These are phyloP conservation scores for Fusarium coffeatum DNA, from an alignment of 2,329 filamentous ascomycete species.

Conservation along the genomic window DNA sequence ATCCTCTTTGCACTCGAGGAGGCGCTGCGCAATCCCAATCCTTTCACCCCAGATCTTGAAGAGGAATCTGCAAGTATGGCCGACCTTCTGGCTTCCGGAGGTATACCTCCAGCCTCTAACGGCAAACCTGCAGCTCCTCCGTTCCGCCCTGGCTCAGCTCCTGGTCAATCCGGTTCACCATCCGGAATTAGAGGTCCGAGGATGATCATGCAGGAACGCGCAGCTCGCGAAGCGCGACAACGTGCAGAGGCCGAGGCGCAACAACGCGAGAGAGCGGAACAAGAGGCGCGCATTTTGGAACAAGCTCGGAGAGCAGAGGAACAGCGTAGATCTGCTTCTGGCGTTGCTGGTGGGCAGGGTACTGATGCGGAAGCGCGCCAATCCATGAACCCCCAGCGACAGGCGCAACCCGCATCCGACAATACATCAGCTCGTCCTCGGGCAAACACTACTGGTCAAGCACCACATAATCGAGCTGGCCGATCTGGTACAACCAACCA, in stretches of 20 bases:
- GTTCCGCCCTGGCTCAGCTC: slow-evolving; percentile 60
- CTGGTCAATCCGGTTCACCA: slow-evolving; percentile 65
- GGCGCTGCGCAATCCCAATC: slow-evolving; percentile 82
- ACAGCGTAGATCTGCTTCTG: slow-evolving; percentile 65
- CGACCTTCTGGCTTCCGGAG: slow-evolving; percentile 74
- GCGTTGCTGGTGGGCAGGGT: slow-evolving; percentile 56
- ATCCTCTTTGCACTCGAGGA: slow-evolving; percentile 94
- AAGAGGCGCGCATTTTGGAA: slow-evolving; percentile 65
- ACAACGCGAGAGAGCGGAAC: slow-evolving; percentile 68
- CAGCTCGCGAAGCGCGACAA: slow-evolving; percentile 78
- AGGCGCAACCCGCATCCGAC: slow-evolving; percentile 46
- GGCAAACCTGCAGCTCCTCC: slow-evolving; percentile 62
- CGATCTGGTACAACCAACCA: slow-evolving; percentile 33
- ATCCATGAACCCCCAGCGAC: slow-evolving; percentile 51
- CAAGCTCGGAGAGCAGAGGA: slow-evolving; percentile 67
- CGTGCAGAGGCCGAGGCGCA: slow-evolving; percentile 73
- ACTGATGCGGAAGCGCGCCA: slow-evolving; percentile 48
- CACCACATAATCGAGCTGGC: slow-evolving; percentile 34
- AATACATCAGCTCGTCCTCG: slow-evolving; percentile 43
- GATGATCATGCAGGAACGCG: slow-evolving; percentile 90
- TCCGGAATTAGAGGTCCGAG: slow-evolving; percentile 83
- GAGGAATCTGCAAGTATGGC: slow-evolving; percentile 96
- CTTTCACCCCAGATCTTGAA: slow-evolving; percentile 83
- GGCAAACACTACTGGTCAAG: slow-evolving; percentile 46
- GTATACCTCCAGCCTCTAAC: slow-evolving; percentile 65